These are phyloP conservation scores for Emergomyces pasteurianus DNA, from an alignment of 2,329 filamentous ascomycete genomes.

Conservation along the genomic window DNA sequence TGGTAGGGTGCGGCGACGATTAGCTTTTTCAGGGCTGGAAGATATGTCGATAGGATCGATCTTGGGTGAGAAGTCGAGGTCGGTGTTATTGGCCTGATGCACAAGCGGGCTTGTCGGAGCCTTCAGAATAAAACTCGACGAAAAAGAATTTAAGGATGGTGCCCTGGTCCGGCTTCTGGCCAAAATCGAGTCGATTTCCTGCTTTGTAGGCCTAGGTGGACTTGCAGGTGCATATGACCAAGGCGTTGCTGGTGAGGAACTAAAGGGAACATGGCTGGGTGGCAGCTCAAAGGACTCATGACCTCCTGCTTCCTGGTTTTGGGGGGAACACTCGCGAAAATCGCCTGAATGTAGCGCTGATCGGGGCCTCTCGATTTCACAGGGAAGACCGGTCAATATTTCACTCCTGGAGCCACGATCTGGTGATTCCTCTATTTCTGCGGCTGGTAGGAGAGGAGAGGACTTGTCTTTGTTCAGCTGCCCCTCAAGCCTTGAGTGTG, in stretches of 20 bases:
- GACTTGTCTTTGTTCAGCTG: constrained; percentile 11
- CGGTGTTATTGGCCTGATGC: constrained; percentile 74
- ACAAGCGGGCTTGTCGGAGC: constrained; percentile 87
- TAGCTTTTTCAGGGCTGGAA: constrained; percentile 35
- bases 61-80: constrained; percentile 51
- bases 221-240: constrained; percentile 35
- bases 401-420: constrained; percentile 23
- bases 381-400: constrained; percentile 40
- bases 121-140: constrained; percentile 71
- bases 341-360: constrained; percentile 58
- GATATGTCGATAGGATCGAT: constrained; percentile 41
- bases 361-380: constrained; percentile 66
- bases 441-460: constrained; percentile 32
- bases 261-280: constrained; percentile 12
- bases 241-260: constrained; percentile 45
- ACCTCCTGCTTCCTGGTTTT: constrained; percentile 16
- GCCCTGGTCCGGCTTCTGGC: constrained; percentile 30
- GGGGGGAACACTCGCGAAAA: constrained; percentile 38
- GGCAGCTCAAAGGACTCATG: constrained; percentile 10
- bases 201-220: constrained; percentile 12
- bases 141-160: constrained; percentile 52
- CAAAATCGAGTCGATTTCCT: constrained; percentile 9
- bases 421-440: constrained; percentile 30
- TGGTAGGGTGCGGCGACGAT: constrained; percentile 61
- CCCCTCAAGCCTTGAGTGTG: constrained; percentile 24